Evolutionary conservation across 805 yeast species (phyloP), one percentile per base, ranked within the genome.

Genomic region (Pichia ethanolica): DNA sequence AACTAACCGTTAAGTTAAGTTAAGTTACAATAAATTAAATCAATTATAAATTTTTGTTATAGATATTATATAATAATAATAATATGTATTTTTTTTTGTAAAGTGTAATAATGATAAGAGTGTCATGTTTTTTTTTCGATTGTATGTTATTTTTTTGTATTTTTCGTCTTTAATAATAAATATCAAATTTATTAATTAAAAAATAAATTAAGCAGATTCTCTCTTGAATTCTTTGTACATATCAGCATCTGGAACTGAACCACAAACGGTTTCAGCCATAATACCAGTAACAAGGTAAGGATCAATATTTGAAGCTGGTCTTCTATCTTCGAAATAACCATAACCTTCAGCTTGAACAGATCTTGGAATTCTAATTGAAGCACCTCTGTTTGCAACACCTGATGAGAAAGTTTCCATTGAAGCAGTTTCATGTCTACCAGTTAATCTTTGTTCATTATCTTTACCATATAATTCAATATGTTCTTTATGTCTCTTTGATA

Each of bases 361-460:
- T 79, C 99, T 86, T 75, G 99, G 99, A 69, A 93, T 93, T 82
- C 99, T 89, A 61, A 93, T 82, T 28, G 97, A 90, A 54, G 97
- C 96, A 75, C 98, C 99, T 81, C 99, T 87, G 89, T 93, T 93
- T 68, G 99, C 99, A 60, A 93, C 98, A 79, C 99, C 99, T 53
- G 89, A 82, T 44, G 95, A 85, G 81, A 91, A 93, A 47, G 80
- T 71, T 60, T 87, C 84, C 81, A 88, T 82, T 43, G 95, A 85
- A 46, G 98, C 99, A 58, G 99, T 93, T 80, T 93, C 99, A 73
- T 90, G 98, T 68, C 91, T 85, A 69, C 99, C 99, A 58, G 99
- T 93, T 65, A 93, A 81, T 81, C 99, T 89, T 74, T 73, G 77
- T 58, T 87, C 96, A 72, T 93, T 93, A 74, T 91, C 98, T 68